A percentile compares a stretch with the other conserved stretches of the same genome.
phyloP scores from a whole-genome alignment of 139 green algal species.

The Auxenochlorella pyrenoidosa region DNA sequence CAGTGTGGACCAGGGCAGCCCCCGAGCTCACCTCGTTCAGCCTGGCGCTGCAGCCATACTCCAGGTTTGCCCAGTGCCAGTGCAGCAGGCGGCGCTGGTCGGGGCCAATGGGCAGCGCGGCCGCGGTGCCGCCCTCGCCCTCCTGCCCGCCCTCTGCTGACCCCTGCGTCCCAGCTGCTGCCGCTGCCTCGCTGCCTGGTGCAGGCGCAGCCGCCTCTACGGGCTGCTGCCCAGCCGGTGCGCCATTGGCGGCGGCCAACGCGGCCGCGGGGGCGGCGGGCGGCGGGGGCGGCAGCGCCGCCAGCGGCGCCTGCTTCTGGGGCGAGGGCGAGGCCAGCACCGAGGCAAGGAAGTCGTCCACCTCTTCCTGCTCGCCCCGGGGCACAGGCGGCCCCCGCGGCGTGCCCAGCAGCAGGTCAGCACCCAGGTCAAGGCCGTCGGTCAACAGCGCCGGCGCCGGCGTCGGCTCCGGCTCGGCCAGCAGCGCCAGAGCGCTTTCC shows the following conservation, averaged over 20 bases:
- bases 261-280: background rate
- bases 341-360: conserved; percentile 27
- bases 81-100: conserved; percentile 65
- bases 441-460: background rate
- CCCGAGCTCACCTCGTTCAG: conserved; percentile 48
- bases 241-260: background rate
- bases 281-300: background rate
- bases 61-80: conserved; percentile 91
- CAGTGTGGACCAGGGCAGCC: background rate
- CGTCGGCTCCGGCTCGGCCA: background rate
- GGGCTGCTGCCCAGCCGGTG: background rate
- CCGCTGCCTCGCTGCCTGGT: background rate
- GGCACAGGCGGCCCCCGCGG: background rate
- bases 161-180: background rate
- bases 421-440: background rate
- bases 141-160: conserved; percentile 13
- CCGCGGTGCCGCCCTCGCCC: background rate
- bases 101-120: conserved; percentile 29
- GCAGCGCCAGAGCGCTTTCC: conserved; percentile 5
- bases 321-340: conserved; percentile 23
- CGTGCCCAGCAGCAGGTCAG: background rate
- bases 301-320: conserved; percentile 1
- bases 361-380: background rate
- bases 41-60: conserved; percentile 87
- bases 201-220: background rate